Percentiles rank a stretch among this genome's conserved stretches.
These are phyloP conservation scores for Colletotrichum agaves DNA, from an alignment of 2,329 filamentous ascomycete genomes.

Conservation along the genomic window DNA sequence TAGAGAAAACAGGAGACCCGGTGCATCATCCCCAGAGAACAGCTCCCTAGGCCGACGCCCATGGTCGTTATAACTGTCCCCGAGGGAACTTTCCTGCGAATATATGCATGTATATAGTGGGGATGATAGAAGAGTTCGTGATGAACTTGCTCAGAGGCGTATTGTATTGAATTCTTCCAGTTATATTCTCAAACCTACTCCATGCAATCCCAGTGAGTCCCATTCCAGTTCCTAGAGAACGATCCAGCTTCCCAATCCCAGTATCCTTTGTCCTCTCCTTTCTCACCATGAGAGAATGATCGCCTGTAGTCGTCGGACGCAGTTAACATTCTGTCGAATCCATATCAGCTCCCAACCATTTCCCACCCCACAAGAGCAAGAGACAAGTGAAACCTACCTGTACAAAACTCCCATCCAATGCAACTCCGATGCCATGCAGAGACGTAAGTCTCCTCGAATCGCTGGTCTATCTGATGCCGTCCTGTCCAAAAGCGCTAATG, in stretches of 20 bases:
- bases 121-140: no score
- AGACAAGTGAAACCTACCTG: background rate
- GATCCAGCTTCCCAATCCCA: background rate
- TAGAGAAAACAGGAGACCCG: no score
- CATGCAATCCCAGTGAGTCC: no score
- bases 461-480: background rate
- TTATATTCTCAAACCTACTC: no score
- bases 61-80: no score
- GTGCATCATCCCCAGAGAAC: no score
- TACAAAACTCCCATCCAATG: background rate
- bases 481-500: background rate
- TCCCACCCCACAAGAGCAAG: background rate
- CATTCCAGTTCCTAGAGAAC: background rate
- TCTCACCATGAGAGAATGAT: background rate
- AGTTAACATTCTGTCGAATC: conserved; percentile 4
- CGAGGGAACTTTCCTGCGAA: no score
- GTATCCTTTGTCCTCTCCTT: background rate
- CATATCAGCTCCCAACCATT: background rate
- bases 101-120: no score
- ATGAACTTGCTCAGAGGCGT: no score
- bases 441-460: background rate
- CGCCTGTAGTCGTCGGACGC: background rate
- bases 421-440: conserved; percentile 1
- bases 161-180: no score
- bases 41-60: no score